A percentile compares a stretch with the other conserved stretches of the same genome.
Conservation (phyloP, 495 filamentous ascomycete species). For the Penicillium paradoxum region DNA sequence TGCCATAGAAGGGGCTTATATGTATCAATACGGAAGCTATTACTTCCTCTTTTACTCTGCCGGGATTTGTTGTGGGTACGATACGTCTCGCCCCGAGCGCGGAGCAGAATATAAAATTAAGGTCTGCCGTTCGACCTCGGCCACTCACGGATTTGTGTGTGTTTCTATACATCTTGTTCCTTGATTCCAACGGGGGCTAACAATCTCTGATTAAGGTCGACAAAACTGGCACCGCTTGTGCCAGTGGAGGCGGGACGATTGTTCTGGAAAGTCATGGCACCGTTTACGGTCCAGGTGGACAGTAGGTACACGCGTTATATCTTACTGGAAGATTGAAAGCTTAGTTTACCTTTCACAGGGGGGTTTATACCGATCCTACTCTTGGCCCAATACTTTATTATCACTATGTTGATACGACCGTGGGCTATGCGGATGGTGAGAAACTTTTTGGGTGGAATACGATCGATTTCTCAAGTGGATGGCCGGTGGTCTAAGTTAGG, state of each 20-base stretch:
- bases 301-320: slow-evolving; percentile 32
- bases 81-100: slow-evolving; percentile 41
- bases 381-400: slow-evolving; percentile 61
- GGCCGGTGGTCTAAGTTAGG: slow-evolving; percentile 51
- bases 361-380: slow-evolving; percentile 45
- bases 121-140: slow-evolving; percentile 56
- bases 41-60: slow-evolving; percentile 69
- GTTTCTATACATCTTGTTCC: neutral
- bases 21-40: slow-evolving; percentile 54
- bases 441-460: slow-evolving; percentile 66
- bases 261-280: slow-evolving; percentile 58
- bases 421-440: slow-evolving; percentile 60
- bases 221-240: slow-evolving; percentile 52
- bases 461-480: slow-evolving; percentile 60
- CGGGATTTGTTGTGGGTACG: slow-evolving; percentile 63
- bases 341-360: slow-evolving; percentile 24
- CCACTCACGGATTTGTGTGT: slow-evolving; percentile 52
- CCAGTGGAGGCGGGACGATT: slow-evolving; percentile 56
- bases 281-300: slow-evolving; percentile 71
- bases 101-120: slow-evolving; percentile 69
- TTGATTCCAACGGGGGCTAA: neutral
- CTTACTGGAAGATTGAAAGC: neutral
- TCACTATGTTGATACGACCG: slow-evolving; percentile 61
- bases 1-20: slow-evolving; percentile 55
- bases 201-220: slow-evolving; percentile 41